Evolutionary conservation across 768 basidiomycete genomes (phyloP).

Genomic region (Gelatoporia subvermispora): DNA sequence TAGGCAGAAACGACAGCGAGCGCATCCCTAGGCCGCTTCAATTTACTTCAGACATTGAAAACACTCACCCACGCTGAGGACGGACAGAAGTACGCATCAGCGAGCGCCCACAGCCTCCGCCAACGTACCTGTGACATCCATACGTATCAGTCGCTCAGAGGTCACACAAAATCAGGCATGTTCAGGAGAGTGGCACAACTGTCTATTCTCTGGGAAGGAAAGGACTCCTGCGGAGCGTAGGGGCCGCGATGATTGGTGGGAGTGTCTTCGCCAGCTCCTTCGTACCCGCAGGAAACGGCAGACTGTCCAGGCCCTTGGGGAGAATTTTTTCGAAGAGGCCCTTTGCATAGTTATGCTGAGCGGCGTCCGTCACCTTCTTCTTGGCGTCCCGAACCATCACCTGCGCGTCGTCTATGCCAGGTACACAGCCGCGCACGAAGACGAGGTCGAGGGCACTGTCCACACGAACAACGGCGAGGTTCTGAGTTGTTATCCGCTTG

Average conservation of each 20-base stretch:
- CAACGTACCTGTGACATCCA: too few species aligned
- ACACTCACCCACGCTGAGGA: too few species aligned
- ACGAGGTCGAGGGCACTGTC: slow-evolving; percentile 84
- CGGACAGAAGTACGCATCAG: too few species aligned
- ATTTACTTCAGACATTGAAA: too few species aligned
- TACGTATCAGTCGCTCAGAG: too few species aligned
- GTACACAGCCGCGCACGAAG: slow-evolving; percentile 87
- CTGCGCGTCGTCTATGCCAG: slow-evolving; percentile 85
- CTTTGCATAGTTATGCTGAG: slow-evolving; percentile 61
- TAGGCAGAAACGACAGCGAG: too few species aligned
- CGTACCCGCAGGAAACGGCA: slow-evolving; percentile 93
- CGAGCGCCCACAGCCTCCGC: too few species aligned
- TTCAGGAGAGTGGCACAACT: too few species aligned
- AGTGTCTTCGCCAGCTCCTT: slow-evolving; percentile 63
- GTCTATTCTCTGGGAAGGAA: slow-evolving; percentile 66
- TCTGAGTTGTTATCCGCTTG: slow-evolving; percentile 76
- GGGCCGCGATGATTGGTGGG: slow-evolving; percentile 65
- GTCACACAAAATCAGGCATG: too few species aligned
- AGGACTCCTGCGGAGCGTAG: slow-evolving; percentile 68
- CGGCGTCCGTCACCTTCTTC: slow-evolving; percentile 68
- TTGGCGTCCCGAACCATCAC: slow-evolving; percentile 86
- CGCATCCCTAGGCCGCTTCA: too few species aligned
- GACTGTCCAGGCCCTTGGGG: slow-evolving; percentile 73
- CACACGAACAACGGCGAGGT: slow-evolving; percentile 83
- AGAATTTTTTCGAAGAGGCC: slow-evolving; percentile 73